Conservation (phyloP, 176 grass and related monocot species). For the Puya raimondii region DNA sequence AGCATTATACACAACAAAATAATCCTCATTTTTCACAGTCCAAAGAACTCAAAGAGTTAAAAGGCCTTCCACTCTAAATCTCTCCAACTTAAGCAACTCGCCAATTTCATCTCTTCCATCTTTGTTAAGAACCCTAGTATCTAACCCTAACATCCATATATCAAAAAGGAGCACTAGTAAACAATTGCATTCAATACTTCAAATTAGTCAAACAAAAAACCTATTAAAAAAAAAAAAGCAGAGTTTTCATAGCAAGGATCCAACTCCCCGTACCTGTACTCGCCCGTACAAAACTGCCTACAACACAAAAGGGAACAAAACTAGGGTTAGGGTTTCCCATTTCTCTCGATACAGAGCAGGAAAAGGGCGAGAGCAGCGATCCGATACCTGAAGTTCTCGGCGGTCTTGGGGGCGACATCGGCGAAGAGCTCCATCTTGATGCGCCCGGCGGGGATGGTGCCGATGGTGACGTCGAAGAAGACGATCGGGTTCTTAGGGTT, state of each 20-base stretch:
- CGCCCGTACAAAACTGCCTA: slow-evolving; percentile 97
- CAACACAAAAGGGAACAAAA: slow-evolving; percentile 23
- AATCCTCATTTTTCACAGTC: too few relatives aligned
- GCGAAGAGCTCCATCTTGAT: slow-evolving; percentile 99
- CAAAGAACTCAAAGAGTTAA: too few relatives aligned
- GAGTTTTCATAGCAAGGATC: background rate
- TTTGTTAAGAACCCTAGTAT: too few relatives aligned
- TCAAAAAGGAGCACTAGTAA: background rate
- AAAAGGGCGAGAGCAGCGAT: background rate
- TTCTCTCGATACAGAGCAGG: too few relatives aligned
- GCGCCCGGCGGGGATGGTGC: slow-evolving; percentile 84
- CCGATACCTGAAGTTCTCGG: slow-evolving; percentile 80
- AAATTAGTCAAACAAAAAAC: background rate
- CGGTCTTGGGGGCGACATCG: slow-evolving; percentile 75
- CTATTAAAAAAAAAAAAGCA: background rate
- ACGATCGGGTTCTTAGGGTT: slow-evolving; percentile 92
- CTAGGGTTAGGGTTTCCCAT: background rate
- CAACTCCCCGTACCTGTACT: slow-evolving; percentile 58
- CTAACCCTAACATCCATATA: background rate
- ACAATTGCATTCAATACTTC: too few relatives aligned
- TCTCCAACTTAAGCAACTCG: too few relatives aligned
- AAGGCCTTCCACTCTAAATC: too few relatives aligned
- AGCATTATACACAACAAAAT: too few relatives aligned
- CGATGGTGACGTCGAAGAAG: slow-evolving; percentile 98
- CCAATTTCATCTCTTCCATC: too few relatives aligned